These are phyloP conservation scores for Abortiporus biennis DNA, from an alignment of 1,284 basidiomycete genomes.

Conservation along the genomic window DNA sequence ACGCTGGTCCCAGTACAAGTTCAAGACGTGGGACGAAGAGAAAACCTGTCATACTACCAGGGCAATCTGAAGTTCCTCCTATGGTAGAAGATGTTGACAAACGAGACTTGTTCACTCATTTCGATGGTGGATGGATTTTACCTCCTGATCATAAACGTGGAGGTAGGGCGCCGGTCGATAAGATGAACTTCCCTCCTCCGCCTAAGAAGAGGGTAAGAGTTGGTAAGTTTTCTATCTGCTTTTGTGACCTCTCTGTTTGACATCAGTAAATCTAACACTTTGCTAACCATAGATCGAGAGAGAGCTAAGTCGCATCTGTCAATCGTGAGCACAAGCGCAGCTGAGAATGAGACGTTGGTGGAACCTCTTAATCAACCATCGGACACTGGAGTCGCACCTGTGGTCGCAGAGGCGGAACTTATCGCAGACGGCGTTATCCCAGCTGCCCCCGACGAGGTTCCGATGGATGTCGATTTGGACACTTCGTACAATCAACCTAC, in stretches of 20 bases:
- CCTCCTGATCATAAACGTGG: slow-evolving; percentile 65
- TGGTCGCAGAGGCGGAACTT: not conserved
- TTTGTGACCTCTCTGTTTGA: not conserved
- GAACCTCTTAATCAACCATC: not conserved
- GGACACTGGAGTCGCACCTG: not conserved
- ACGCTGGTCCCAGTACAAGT: slow-evolving; percentile 2
- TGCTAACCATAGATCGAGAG: slow-evolving; percentile 22
- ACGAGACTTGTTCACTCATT: slow-evolving; percentile 73
- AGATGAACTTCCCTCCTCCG: slow-evolving; percentile 30
- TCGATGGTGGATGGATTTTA: slow-evolving; percentile 87
- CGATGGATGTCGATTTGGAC: not conserved
- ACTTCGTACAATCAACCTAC: not conserved
- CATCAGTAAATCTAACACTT: not conserved
- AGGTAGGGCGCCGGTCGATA: slow-evolving; percentile 41
- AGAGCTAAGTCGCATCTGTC: slow-evolving; percentile 42
- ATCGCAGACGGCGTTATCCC: not conserved
- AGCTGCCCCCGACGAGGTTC: not conserved
- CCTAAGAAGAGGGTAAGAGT: slow-evolving; percentile 48
- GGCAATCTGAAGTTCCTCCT: slow-evolving; percentile 36
- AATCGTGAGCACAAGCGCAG: slow-evolving; percentile 40
- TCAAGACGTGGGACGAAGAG: slow-evolving; percentile 9
- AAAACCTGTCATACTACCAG: slow-evolving; percentile 20
- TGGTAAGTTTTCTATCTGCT: slow-evolving; percentile 27
- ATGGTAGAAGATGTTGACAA: slow-evolving; percentile 66
- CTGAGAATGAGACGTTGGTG: slow-evolving; percentile 40